These are phyloP conservation scores for Forsythia suspensa DNA, from an alignment of 257 asterid genomes.

Conservation along the genomic window DNA sequence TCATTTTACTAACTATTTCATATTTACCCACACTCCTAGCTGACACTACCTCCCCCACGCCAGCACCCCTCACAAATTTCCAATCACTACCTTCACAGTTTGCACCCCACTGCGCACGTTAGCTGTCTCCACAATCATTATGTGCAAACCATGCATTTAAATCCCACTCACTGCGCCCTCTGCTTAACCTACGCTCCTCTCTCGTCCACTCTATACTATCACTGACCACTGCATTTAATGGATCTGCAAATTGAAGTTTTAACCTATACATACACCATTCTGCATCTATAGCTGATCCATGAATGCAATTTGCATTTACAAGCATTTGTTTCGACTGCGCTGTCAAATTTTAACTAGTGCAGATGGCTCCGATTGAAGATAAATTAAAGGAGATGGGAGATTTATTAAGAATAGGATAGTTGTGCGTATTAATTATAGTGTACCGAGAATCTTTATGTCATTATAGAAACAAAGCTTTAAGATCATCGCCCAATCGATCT, in stretches of 20 bases:
- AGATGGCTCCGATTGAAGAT: not conserved
- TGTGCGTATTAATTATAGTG: not conserved
- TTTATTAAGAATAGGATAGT: not conserved
- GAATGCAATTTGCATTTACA: slow-evolving; percentile 5
- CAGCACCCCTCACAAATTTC: slow-evolving; percentile 18
- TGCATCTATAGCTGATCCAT: slow-evolving; percentile 36
- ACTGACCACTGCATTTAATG: slow-evolving; percentile 41
- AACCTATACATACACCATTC: slow-evolving; percentile 32
- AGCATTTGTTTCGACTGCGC: not conserved
- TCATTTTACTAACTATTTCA: slow-evolving; percentile 38
- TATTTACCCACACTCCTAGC: not conserved
- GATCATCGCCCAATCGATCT: slow-evolving; percentile 55
- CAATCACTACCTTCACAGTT: slow-evolving; percentile 26
- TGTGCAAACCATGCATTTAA: slow-evolving; percentile 47
- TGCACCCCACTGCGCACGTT: slow-evolving; percentile 56
- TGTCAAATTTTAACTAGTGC: not conserved
- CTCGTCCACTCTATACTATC: slow-evolving; percentile 33
- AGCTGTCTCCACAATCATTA: slow-evolving; percentile 60
- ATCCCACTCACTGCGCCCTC: slow-evolving; percentile 21
- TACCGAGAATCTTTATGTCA: slow-evolving; percentile 46
- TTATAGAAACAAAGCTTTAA: slow-evolving; percentile 26
- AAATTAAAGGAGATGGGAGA: not conserved
- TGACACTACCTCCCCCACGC: not conserved
- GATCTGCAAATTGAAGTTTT: slow-evolving; percentile 46
- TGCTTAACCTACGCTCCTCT: slow-evolving; percentile 56